Evolutionary conservation across 1,284 basidiomycete genomes (phyloP).

Genomic region (Microbotryum violaceum): DNA sequence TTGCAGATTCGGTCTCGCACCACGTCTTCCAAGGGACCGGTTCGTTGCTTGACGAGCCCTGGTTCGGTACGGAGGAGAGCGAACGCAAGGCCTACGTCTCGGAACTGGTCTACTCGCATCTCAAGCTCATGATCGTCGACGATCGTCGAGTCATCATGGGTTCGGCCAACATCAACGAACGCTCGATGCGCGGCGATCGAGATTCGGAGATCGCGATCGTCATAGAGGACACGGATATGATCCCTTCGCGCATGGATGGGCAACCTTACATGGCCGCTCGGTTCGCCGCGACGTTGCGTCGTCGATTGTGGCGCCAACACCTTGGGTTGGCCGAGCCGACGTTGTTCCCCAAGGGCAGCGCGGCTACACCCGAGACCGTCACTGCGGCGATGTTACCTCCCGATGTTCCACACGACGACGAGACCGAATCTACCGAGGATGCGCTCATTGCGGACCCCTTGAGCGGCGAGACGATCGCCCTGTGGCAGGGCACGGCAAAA

Average conservation of each 20-base stretch:
- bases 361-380: constrained; percentile 39
- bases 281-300: constrained; percentile 68
- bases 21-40: constrained; percentile 56
- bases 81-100: constrained; percentile 62
- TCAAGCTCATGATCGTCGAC: constrained; percentile 78
- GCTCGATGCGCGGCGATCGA: constrained; percentile 55
- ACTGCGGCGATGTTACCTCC: constrained; percentile 70
- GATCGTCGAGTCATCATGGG: constrained; percentile 81
- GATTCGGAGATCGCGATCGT: constrained; percentile 79
- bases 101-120: constrained; percentile 54
- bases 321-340: constrained; percentile 59
- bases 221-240: constrained; percentile 74
- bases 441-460: constrained; percentile 65
- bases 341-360: constrained; percentile 26
- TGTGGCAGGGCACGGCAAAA: constrained; percentile 57
- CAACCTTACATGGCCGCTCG: constrained; percentile 55
- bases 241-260: constrained; percentile 72
- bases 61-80: constrained; percentile 72
- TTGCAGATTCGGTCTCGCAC: constrained; percentile 67
- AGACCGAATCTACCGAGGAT: constrained; percentile 49
- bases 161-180: constrained; percentile 82
- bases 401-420: constrained; percentile 53
- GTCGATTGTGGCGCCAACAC: constrained; percentile 73
- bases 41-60: constrained; percentile 60
- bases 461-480: constrained; percentile 51